Base-by-base conservation (phyloP, 768 basidiomycete genomes). In the Boletus tomentosulus region DNA sequence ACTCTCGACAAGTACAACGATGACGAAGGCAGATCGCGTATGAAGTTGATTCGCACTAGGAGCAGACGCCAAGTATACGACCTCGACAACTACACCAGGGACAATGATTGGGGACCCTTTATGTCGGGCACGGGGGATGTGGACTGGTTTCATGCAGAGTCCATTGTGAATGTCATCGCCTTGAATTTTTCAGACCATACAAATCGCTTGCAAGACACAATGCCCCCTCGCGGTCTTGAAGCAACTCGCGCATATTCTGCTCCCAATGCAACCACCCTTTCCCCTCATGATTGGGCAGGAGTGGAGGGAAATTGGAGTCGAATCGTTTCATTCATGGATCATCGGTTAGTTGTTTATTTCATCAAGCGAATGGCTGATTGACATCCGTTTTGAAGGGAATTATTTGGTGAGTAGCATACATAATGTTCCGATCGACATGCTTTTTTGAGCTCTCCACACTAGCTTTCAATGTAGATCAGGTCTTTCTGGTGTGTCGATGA, bases 321-420 rank as follows among this genome's bases (percentile, higher is more conserved):
- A 66, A 82, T 84, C 55, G 81, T 89, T 19, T 87, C 81, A 56
- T 89, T 45, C 60, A 84, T 89, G 84, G 88, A 89, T 71, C 87
- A 88, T 66, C 27, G 44, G 86, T 85, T 53, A 31, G 67, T 57
- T 30, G 12, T 33, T 28, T 19, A 2, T 27, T 38, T 47, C 22
- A 6, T 28, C 31, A 27, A 76, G 76, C 25, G 74, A 78, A 52
- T 48, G 73, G 69, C 16, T 39, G 56, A 30, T 16, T 16, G 31
- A 22, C 5, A 9, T 41, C n/a, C 28, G 1, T 10, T 30, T 11
- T 2, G 24, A 46, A 70, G 67, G 38, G 63, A 70, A 59, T 51
- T 68, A 38, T 54, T 60, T 38, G 55, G 66, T 66, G 51, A 59
- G 68, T 46, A 38, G 8, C 35, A 13, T 24, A 16, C 39, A 19